Evolutionary conservation across 2,329 filamentous ascomycete species (phyloP), one percentile per base, ranked within the genome.

Genomic region (Lomentospora prolificans): DNA sequence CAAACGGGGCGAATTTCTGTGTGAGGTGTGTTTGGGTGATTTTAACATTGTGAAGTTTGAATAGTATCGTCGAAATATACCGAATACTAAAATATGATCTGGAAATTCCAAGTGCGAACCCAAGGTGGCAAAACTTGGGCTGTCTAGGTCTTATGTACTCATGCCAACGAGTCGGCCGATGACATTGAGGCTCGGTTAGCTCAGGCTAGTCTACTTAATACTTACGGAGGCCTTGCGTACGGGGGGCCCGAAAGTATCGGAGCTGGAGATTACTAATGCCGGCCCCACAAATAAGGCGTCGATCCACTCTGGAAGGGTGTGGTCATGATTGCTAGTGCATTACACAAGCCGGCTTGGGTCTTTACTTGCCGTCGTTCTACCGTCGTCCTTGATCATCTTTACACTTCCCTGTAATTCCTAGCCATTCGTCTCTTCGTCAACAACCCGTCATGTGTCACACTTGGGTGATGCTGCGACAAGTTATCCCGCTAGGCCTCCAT

Each of bases 61-160:
- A 19, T 54, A 14, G 24, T 19, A 25, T 24, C 22, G 36, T 46
- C 19, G 14, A 27, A 19, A 31, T 30, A 48, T 48, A 25, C 7
- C 22, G 44, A 48, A 48, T 48, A 48, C 30, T 28, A 28, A 30
- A 25, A 30, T 48, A 19, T 48, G 44, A 19, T 22, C 24, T 17
- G 44, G 44, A 25, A 48, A 48, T 48, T 48, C 7, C 44, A 44
- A 28, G 17, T 36, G 53, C 4, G 41, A 31, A 30, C 17, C 27
- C 25, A 44, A n/a, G 27, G 53, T 55, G 53, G 53, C 53, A 55
- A 55, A 55, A 41, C 22, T 48, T 44, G 53, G 53, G 51, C n/a
- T 41, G 53, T 22, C 41, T 48, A 12, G 12, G 48, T 30, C 36
- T 55, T 55, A 55, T 48, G 24, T 46, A 54, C 52, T 54, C 24